phyloP scores from a whole-genome alignment of 495 filamentous ascomycete species.

The Penicillium malachiteum region DNA sequence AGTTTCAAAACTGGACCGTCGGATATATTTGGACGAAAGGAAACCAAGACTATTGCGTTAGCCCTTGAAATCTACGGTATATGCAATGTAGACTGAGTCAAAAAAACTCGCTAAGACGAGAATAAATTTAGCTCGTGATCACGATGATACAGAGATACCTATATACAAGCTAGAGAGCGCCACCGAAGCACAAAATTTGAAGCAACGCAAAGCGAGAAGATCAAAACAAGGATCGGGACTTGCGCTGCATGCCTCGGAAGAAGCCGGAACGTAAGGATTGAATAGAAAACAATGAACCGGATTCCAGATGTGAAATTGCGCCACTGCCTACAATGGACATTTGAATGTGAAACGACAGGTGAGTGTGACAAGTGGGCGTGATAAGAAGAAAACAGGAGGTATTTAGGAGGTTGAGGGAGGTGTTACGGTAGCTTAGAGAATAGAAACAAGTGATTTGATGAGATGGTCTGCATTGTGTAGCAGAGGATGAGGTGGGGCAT shows the following conservation, averaged over 20 bases:
- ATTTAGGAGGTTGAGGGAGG: neutral
- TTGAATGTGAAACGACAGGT: slow-evolving; percentile 7
- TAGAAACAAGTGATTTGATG: slow-evolving; percentile 1
- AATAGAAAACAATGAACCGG: slow-evolving; percentile 2
- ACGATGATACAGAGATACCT: slow-evolving; percentile 15
- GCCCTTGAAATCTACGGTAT: too few species aligned
- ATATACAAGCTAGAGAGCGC: slow-evolving; percentile 14
- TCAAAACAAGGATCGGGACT: neutral
- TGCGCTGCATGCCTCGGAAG: slow-evolving; percentile 1
- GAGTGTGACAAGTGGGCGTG: neutral
- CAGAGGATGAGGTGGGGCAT: slow-evolving; percentile 6
- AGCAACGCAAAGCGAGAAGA: neutral
- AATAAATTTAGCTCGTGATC: slow-evolving; percentile 8
- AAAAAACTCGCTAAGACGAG: neutral
- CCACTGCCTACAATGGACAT: slow-evolving; percentile 1
- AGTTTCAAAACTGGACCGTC: too few species aligned
- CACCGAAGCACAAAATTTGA: slow-evolving; percentile 1
- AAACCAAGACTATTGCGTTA: too few species aligned
- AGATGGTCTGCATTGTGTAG: slow-evolving; percentile 10
- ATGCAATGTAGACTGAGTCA: neutral
- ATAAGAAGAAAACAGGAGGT: neutral
- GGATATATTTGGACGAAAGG: too few species aligned
- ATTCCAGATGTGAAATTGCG: neutral
- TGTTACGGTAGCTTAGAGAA: slow-evolving; percentile 4
- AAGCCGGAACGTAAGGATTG: slow-evolving; percentile 9